These are phyloP conservation scores for Penicillium lagena DNA, from an alignment of 495 filamentous ascomycete genomes.

Conservation along the genomic window DNA sequence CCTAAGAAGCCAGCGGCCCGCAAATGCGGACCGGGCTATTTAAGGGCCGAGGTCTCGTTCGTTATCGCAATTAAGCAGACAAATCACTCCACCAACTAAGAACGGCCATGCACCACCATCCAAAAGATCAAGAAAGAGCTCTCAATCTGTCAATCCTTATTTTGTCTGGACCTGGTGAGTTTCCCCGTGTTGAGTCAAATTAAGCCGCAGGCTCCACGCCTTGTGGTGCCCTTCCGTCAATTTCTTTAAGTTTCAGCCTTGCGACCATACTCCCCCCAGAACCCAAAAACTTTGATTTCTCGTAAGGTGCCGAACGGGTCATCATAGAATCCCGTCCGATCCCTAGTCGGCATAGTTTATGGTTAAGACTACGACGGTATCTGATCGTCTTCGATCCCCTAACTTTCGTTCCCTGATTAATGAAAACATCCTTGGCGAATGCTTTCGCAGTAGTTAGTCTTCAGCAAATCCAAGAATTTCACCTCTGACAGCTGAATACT, in stretches of 20 bases:
- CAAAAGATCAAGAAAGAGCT: no score
- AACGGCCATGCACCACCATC: no score
- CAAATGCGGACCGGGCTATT: no score
- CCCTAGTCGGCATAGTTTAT: conserved; percentile 66
- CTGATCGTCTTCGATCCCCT: conserved; percentile 66
- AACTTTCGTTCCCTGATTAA: conserved; percentile 69
- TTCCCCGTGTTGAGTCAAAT: conserved; percentile 62
- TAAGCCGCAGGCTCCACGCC: conserved; percentile 56
- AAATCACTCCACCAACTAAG: no score
- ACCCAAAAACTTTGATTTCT: conserved; percentile 69
- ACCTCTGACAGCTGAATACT: no score
- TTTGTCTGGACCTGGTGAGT: conserved; percentile 58
- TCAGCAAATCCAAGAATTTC: conserved; percentile 18
- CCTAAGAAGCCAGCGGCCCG: no score
- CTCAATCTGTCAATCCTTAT: conserved; percentile 46
- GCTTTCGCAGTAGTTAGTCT: conserved; percentile 65
- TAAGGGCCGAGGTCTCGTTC: no score
- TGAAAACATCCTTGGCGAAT: conserved; percentile 65
- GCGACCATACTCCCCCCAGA: conserved; percentile 65
- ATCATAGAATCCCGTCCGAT: conserved; percentile 61
- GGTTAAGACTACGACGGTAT: conserved; percentile 68
- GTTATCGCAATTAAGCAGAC: no score
- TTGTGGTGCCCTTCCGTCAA: conserved; percentile 57
- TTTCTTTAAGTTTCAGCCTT: conserved; percentile 64
- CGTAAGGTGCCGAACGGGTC: conserved; percentile 61